These are phyloP conservation scores for Microsporum ferrugineum DNA, from an alignment of 2,329 filamentous ascomycete species.

Conservation along the genomic window DNA sequence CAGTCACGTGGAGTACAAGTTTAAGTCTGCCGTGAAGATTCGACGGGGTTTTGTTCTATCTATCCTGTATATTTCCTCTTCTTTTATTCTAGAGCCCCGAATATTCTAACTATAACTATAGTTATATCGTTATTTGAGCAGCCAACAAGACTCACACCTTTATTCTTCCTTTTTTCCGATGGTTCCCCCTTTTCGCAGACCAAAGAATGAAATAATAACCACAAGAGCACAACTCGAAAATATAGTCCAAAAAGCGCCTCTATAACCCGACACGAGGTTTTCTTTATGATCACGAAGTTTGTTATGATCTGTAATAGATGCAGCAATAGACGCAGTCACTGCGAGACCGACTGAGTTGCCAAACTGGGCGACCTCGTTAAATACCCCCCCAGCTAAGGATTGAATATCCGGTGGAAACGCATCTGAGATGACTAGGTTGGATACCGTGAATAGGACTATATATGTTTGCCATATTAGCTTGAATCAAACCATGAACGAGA, in stretches of 20 bases:
- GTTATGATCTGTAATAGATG: constrained; percentile 8
- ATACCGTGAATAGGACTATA: constrained; percentile 34
- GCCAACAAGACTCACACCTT: background rate
- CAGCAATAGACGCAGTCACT: constrained; percentile 38
- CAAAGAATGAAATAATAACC: constrained; percentile 11
- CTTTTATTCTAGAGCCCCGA: too few relatives aligned
- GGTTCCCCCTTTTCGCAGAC: constrained; percentile 10
- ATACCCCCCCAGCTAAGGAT: constrained; percentile 49
- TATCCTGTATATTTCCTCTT: too few relatives aligned
- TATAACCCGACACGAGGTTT: constrained; percentile 8
- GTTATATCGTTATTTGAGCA: too few relatives aligned
- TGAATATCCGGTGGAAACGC: constrained; percentile 46
- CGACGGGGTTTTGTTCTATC: too few relatives aligned
- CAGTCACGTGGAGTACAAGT: background rate
- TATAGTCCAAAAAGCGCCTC: constrained; percentile 13
- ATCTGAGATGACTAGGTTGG: constrained; percentile 43
- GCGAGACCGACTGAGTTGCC: constrained; percentile 45
- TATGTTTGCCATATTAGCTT: background rate
- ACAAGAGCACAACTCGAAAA: constrained; percentile 10
- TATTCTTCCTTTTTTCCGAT: constrained; percentile 8
- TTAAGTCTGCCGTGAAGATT: too few relatives aligned
- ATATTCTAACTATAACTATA: too few relatives aligned
- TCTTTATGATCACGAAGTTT: background rate
- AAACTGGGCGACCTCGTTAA: constrained; percentile 48
- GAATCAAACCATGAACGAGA: background rate